Conservation (phyloP, 2,329 filamentous ascomycete genomes). For the Chrysoporthe deuterocubensis region DNA sequence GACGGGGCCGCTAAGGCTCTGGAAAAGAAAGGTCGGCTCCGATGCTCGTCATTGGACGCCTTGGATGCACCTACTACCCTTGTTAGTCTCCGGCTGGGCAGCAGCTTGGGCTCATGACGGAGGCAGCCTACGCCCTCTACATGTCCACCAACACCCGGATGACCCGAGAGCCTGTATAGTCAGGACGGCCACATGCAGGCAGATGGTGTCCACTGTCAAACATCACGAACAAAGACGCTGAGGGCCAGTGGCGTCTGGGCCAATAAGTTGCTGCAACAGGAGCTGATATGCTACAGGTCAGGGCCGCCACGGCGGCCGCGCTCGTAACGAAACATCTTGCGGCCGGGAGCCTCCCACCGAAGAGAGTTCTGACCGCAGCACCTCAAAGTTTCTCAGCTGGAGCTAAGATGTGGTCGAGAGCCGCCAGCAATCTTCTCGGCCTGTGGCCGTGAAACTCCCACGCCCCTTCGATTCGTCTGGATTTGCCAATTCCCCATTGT, state of each 20-base stretch:
- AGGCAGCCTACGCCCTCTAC: background rate
- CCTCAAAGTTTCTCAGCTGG: background rate
- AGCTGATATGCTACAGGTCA: background rate
- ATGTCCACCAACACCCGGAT: background rate
- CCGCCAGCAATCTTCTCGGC: background rate
- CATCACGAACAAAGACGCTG: background rate
- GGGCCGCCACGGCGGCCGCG: background rate
- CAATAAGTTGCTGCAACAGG: background rate
- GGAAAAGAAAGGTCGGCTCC: background rate
- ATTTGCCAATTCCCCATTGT: background rate
- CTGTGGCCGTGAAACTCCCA: background rate
- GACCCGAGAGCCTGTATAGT: background rate
- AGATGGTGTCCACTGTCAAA: background rate
- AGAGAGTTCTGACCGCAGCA: background rate
- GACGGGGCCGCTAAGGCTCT: too few relatives aligned
- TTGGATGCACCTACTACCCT: background rate
- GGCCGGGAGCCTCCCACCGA: background rate
- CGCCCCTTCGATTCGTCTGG: background rate
- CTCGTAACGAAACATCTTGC: background rate
- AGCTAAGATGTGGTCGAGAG: too few relatives aligned
- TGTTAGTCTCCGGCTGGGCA: background rate
- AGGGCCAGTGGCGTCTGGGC: background rate
- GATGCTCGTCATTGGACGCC: slow-evolving; percentile 8
- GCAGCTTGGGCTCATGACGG: background rate
- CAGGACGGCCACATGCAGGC: background rate